Conservation (phyloP, 2,329 filamentous ascomycete genomes). For the Sporothrix pseudoabietina region DNA sequence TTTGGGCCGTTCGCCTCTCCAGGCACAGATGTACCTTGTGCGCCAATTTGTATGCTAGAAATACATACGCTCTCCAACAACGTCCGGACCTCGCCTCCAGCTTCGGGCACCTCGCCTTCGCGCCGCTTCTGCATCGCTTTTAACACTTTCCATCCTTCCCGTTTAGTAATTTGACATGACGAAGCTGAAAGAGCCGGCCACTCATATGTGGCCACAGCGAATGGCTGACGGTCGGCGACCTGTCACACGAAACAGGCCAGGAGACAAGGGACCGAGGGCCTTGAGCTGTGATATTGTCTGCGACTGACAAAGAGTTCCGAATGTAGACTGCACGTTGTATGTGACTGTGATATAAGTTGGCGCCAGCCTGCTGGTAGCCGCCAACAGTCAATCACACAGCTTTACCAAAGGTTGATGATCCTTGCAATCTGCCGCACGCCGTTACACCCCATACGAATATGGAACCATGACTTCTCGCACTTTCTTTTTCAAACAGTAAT, state of each 20-base stretch:
- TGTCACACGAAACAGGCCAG: slow-evolving; percentile 19
- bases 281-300: not conserved
- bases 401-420: not conserved
- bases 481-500: not conserved
- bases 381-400: slow-evolving; percentile 11
- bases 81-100: not conserved
- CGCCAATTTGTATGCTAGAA: no score
- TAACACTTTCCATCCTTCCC: not conserved
- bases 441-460: slow-evolving; percentile 8
- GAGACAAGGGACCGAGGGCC: not conserved
- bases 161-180: not conserved
- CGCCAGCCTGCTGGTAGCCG: slow-evolving; percentile 1
- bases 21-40: not conserved
- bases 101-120: slow-evolving; percentile 5
- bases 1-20: slow-evolving; percentile 1
- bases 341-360: not conserved
- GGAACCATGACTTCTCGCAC: not conserved
- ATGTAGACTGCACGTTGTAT: not conserved
- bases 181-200: not conserved
- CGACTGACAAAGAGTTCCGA: not conserved
- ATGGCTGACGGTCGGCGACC: slow-evolving; percentile 6
- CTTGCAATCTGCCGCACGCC: not conserved
- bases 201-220: not conserved
- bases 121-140: not conserved
- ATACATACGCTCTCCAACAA: not conserved